Evolutionary conservation across 106 monocot species (phyloP), one percentile per base, ranked within the genome.

Genomic region (Triglochin maritima): DNA sequence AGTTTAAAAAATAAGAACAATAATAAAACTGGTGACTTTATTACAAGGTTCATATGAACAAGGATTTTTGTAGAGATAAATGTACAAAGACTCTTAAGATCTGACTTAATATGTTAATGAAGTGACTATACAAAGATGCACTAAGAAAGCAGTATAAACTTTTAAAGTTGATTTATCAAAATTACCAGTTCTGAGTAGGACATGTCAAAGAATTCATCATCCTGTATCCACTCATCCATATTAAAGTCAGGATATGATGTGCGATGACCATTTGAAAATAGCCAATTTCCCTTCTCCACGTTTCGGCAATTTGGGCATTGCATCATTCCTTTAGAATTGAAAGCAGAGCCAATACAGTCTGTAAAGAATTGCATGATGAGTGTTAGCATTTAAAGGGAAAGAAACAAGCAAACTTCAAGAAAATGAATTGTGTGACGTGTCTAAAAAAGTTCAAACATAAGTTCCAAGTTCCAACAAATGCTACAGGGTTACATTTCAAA

Each of bases 281-380:
- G 78, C 89, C 89, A 89, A 71, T 80, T 85, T 42, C 89, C 89
- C 69, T 89, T 82, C 69, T 80, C 85, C 50, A 80, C 58, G 73
- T 82, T 82, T 42, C 85, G 85, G 59, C 89, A 89, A 66, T 89
- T 89, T 60, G 89, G 89, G 59, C 89, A 89, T 66, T 89, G 89
- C 89, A 85, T 85, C 42, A 69, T 50, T 60, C 85, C 85, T 73
- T 85, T 89, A 57, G 77, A 75, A 83, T 89, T 89, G 67, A 89
- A 89, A 66, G 89, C 89, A 10, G 89, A 89, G 53, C 89, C 89
- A 67, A 89, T 85, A 75, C 89, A 89, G 74, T 89, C 89, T 89
- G 78, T 9, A 63, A 29, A 82, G 44, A 72, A 65, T 57, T 49
- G 17, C 49, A 17, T 71, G 51, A 59, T 12, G 46, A 46, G 44